Evolutionary conservation across 208 protist species (phyloP).

Genomic region (Wallacemonas sp.): DNA sequence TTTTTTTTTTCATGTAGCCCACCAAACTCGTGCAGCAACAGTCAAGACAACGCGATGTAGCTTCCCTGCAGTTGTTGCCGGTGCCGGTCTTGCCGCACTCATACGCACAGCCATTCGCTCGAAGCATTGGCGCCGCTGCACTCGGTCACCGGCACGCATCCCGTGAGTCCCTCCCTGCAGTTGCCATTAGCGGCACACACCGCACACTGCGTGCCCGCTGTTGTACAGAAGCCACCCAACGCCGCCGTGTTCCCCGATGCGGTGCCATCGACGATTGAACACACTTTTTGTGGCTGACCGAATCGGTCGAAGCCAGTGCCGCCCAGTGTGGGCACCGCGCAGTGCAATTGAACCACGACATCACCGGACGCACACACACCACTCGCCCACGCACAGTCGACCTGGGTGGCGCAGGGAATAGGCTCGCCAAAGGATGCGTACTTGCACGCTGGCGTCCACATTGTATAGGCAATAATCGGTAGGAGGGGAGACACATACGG

Average conservation of each 20-base stretch:
- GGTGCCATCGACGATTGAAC: background rate
- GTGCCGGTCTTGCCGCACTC: no score
- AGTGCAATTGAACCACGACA: constrained; percentile 30
- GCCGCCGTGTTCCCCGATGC: background rate
- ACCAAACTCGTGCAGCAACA: background rate
- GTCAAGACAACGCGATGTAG: background rate
- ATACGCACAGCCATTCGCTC: background rate
- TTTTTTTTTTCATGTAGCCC: no score
- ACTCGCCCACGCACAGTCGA: constrained; percentile 43
- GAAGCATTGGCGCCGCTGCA: background rate
- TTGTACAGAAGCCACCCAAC: constrained; percentile 37
- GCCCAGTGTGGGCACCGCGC: constrained; percentile 14
- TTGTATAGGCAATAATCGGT: constrained; percentile 25
- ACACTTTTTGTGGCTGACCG: background rate
- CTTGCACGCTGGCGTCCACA: constrained; percentile 27
- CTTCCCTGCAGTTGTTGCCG: background rate
- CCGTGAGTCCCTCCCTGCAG: background rate
- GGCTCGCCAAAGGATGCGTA: constrained; percentile 6
- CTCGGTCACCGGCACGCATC: constrained; percentile 3
- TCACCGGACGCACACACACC: constrained; percentile 19
- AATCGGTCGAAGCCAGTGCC: background rate
- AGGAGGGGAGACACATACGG: constrained; percentile 28
- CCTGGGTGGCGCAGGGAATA: constrained; percentile 26
- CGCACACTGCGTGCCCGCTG: constrained; percentile 25
- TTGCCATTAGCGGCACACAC: constrained; percentile 19